Conservation (phyloP, 164 flowering plant species). For the Euptelea pleiosperma region DNA sequence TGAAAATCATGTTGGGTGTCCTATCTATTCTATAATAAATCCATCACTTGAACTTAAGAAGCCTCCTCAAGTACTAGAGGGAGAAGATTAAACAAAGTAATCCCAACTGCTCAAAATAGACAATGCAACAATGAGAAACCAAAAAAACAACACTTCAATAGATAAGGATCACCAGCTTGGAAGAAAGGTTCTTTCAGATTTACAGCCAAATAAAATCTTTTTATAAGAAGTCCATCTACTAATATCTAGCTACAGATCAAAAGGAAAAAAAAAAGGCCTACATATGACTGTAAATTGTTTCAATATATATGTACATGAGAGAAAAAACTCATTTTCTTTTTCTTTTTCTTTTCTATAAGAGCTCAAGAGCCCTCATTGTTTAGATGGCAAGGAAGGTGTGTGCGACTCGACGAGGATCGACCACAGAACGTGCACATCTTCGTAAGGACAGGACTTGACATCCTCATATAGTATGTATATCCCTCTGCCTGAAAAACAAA, state of each 20-base stretch:
- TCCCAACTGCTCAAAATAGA: slow-evolving; percentile 38
- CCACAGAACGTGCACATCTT: slow-evolving; percentile 97
- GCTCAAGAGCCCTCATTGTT: slow-evolving; percentile 24
- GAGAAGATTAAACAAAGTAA: slow-evolving; percentile 19
- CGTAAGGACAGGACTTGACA: slow-evolving; percentile 89
- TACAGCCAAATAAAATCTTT: not conserved
- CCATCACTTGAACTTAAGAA: too few relatives aligned
- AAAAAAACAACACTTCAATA: not conserved
- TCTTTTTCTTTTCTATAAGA: not conserved
- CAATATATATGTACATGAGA: too few relatives aligned
- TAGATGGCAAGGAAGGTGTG: slow-evolving; percentile 42
- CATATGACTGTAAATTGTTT: too few relatives aligned
- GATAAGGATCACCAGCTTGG: not conserved
- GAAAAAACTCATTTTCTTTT: slow-evolving; percentile 9
- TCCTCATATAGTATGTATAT: slow-evolving; percentile 92
- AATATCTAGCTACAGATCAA: too few relatives aligned
- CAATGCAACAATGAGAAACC: slow-evolving; percentile 32
- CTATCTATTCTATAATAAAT: slow-evolving; percentile 18
- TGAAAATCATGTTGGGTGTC: slow-evolving; percentile 27
- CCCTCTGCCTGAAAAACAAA: slow-evolving; percentile 69
- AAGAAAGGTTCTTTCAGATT: not conserved
- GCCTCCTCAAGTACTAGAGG: too few relatives aligned
- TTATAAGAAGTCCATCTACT: too few relatives aligned
- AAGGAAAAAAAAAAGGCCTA: too few relatives aligned
- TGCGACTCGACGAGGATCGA: slow-evolving; percentile 89